phyloP scores from a whole-genome alignment of 2,329 filamentous ascomycete species.

The Helotiales sp. region DNA sequence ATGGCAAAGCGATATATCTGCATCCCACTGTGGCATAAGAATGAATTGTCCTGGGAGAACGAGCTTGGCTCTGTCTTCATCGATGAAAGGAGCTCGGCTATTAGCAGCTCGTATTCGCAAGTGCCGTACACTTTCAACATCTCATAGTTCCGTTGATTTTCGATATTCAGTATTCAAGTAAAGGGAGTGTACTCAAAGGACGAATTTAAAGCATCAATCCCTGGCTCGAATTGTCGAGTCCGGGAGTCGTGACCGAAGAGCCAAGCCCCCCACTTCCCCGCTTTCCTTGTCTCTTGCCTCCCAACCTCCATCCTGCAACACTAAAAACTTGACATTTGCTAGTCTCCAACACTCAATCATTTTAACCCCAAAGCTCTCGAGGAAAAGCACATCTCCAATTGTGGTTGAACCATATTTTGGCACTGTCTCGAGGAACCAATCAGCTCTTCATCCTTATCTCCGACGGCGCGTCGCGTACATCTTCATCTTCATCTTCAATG shows the following conservation, averaged over 20 bases:
- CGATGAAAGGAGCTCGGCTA: too few species aligned
- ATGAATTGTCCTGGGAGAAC: too few species aligned
- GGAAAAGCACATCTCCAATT: not conserved
- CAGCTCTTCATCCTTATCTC: not conserved
- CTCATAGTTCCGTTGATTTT: too few species aligned
- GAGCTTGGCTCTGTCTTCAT: too few species aligned
- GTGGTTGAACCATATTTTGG: not conserved
- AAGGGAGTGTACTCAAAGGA: too few species aligned
- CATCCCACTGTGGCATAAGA: too few species aligned
- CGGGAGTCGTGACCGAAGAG: not conserved
- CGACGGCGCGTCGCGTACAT: not conserved
- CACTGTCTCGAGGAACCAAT: not conserved
- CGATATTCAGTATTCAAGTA: too few species aligned
- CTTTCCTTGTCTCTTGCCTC: not conserved
- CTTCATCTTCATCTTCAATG: too few species aligned
- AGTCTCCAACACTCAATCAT: not conserved
- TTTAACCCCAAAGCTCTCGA: not conserved
- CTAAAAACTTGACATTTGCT: not conserved
- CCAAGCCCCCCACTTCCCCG: not conserved
- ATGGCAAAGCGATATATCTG: too few species aligned
- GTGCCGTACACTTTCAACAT: not conserved
- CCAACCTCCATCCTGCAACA: not conserved
- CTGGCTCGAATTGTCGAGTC: not conserved
- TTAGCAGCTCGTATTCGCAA: not conserved
- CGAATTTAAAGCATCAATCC: not conserved